phyloP scores from a whole-genome alignment of 768 basidiomycete species.

The Psilocybe sp. region DNA sequence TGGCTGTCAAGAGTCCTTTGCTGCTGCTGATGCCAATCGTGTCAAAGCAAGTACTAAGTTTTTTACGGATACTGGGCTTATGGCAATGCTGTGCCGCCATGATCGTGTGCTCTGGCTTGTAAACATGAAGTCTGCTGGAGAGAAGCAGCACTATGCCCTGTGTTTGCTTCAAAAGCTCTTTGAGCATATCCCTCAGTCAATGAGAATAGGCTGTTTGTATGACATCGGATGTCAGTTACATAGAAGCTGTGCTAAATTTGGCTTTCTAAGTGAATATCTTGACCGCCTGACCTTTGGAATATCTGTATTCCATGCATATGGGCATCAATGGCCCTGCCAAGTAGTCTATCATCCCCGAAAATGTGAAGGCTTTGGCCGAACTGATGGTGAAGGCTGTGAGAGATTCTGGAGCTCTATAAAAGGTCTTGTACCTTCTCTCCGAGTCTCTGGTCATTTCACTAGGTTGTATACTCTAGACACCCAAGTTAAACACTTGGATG shows the following conservation, averaged over 20 bases:
- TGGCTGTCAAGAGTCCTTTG: constrained; percentile 28
- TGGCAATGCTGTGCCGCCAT: constrained; percentile 36
- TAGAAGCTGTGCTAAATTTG: constrained; percentile 9
- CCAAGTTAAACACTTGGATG: constrained; percentile 7
- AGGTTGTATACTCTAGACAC: constrained; percentile 7
- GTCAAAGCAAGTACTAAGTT: constrained; percentile 25
- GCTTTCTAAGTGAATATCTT: constrained; percentile 20
- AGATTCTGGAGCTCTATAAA: constrained; percentile 29
- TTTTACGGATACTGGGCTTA: constrained; percentile 31
- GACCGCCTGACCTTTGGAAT: constrained; percentile 24
- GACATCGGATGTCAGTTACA: too few relatives aligned
- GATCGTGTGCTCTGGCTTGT: constrained; percentile 30
- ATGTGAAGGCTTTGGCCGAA: constrained; percentile 22
- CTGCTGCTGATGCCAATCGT: constrained; percentile 21
- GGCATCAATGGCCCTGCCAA: constrained; percentile 37
- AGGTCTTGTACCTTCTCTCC: constrained; percentile 7
- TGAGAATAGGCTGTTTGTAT: neutral
- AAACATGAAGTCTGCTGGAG: constrained; percentile 33
- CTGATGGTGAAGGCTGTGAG: constrained; percentile 27
- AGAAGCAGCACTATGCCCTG: constrained; percentile 30
- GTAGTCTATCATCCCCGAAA: constrained; percentile 31
- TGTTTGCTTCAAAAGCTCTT: constrained; percentile 29
- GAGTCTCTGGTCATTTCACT: neutral
- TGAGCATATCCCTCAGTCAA: constrained; percentile 22
- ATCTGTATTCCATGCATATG: constrained; percentile 35